These are phyloP conservation scores for Lentinula raphanica DNA, from an alignment of 768 basidiomycete species.

Conservation along the genomic window DNA sequence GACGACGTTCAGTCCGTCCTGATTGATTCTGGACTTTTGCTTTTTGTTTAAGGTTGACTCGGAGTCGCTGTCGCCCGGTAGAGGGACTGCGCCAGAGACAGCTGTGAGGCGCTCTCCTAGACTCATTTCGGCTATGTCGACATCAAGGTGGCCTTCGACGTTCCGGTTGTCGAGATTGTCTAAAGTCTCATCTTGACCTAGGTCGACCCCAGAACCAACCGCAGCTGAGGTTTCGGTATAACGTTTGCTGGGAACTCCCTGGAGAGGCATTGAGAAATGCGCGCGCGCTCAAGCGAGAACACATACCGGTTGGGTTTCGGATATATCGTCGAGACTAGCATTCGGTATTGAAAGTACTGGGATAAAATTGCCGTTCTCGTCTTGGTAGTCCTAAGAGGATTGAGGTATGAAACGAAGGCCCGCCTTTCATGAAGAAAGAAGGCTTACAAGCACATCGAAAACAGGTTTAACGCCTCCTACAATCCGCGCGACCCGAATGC, in stretches of 20 bases:
- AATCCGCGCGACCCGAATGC: slow-evolving; percentile 48
- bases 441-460: slow-evolving; percentile 55
- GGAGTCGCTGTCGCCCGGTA: slow-evolving; percentile 26
- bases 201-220: slow-evolving; percentile 60
- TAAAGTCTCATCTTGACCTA: slow-evolving; percentile 53
- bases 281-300: not conserved
- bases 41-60: slow-evolving; percentile 22
- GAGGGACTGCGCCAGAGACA: slow-evolving; percentile 48
- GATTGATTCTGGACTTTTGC: slow-evolving; percentile 24
- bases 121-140: slow-evolving; percentile 84
- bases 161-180: slow-evolving; percentile 46
- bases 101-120: slow-evolving; percentile 87
- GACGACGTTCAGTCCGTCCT: slow-evolving; percentile 35
- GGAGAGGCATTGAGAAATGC: not conserved
- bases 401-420: not conserved
- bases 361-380: slow-evolving; percentile 49
- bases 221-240: slow-evolving; percentile 63
- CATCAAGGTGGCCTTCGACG: slow-evolving; percentile 69
- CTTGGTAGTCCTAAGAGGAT: slow-evolving; percentile 44
- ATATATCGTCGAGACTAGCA: slow-evolving; percentile 21
- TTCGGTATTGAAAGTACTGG: slow-evolving; percentile 43
- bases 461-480: slow-evolving; percentile 53
- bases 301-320: slow-evolving; percentile 16
- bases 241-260: slow-evolving; percentile 53
- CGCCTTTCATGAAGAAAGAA: slow-evolving; percentile 2